Evolutionary conservation across 2,329 filamentous ascomycete genomes (phyloP), one percentile per base, ranked within the genome.

Genomic region (Paracoccidioides lutzii): DNA sequence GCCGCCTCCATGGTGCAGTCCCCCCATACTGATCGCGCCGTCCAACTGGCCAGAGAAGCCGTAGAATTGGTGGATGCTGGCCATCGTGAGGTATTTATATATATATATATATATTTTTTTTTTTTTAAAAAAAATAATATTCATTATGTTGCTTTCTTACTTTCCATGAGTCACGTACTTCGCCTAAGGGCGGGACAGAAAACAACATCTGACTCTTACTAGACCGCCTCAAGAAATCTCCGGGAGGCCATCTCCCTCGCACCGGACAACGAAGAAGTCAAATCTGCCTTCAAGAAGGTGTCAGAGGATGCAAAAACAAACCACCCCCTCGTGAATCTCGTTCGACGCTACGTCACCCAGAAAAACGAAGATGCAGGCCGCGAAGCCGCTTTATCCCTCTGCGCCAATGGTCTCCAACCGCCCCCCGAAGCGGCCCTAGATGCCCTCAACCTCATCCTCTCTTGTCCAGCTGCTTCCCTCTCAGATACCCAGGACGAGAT

Each of bases 201-300:
- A 49, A 32, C 32, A 22, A 53, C 44, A 53, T 44, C 55, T 60
- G 35, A 60, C 59, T 56, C 52, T 45, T 57, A 42, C 54, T 57
- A 76, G 75, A 70, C 73, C 56, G 74, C 74, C 41, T 73, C 73
- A 44, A 66, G 73, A 59, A 75, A 74, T 60, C 67, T 77, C 55
- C 71, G 73, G 64, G 74, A 76, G 67, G 75, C 75, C n/a, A 68
- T 74, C 49, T 69, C 72, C 33, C 65, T 77, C 37, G 73, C 72
- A 30, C 71, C 74, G 40, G 69, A 75, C 33, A 71, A 75, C 57
- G 60, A 67, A 10, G 66, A 73, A 48, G 73, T 77, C 54, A 74
- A 73, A 62, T 66, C 69, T 35, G 73, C 74, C 33, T 72, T 77
- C 49, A 59, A 73, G 43, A 72, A 73, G 59, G 70, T 77, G 53